Base-by-base conservation (phyloP, 208 protist genomes). In the Crithidia acanthocephali region DNA sequence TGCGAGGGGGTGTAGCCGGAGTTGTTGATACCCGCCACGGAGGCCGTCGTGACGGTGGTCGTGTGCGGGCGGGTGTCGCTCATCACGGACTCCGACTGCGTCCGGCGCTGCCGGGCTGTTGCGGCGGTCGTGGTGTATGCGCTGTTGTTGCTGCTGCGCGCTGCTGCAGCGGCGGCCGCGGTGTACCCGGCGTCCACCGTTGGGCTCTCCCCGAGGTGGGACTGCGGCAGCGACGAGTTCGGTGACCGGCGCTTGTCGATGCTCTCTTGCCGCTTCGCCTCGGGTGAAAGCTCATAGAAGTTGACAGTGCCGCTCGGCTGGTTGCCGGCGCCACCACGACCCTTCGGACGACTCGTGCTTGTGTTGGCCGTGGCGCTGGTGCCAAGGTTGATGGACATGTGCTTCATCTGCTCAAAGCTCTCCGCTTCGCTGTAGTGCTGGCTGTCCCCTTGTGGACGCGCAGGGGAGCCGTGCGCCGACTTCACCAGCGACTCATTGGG, bases 11-110 rank as follows among this genome's bases (percentile, higher is more conserved):
- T 61, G 60, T 52, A 68, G 30, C 66, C 62, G 5, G 68, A 79
- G 25, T 53, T 74, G 66, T 80, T 83, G 64, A 80, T 75, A 33
- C 59, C 76, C 0, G 72, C 68, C 35, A 55, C 45, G 8, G 60
- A 61, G 23, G 72, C 22, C 20, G 55, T 27, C 9, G 51, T 50
- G 8, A 48, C 16, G 16, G 23, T 58, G 16, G 32, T 58, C 20
- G 51, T 65, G 47, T 58, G 22, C 30, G 69, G 64, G 27, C 63
- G 64, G 2, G 40, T 47, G 60, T 63, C 67, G 59, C 64, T 51
- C 15, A 52, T 28, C 5, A 18, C 9, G 22, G 56, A 47, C 55
- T 59, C 68, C 28, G 60, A 42, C n/a, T 27, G 23, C 32, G 23
- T 28, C 28, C 16, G 61, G 42, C 63, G 68, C n/a, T 58, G 45